A percentile compares a stretch with the other conserved stretches of the same genome.
Conservation (phyloP, 441 rosid species). For the Euphorbia celastroides region DNA sequence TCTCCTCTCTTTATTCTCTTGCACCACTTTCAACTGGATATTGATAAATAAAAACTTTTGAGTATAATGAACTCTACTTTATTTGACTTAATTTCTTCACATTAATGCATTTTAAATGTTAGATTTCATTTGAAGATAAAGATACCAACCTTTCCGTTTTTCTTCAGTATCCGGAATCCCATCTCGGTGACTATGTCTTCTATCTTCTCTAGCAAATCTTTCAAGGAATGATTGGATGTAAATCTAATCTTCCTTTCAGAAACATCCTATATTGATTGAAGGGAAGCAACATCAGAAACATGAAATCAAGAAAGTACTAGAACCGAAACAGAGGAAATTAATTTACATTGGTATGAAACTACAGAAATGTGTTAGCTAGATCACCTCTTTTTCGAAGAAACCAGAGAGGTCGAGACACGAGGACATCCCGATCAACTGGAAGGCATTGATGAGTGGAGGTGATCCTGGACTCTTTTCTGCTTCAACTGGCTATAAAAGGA, state of each 20-base stretch:
- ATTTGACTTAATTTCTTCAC: not conserved
- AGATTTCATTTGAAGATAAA: not conserved
- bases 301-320: not conserved
- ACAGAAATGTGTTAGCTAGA: not conserved
- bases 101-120: not conserved
- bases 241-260: slow-evolving; percentile 95
- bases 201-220: slow-evolving; percentile 71
- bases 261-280: slow-evolving; percentile 40
- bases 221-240: slow-evolving; percentile 71
- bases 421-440: slow-evolving; percentile 97
- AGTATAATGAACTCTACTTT: not conserved
- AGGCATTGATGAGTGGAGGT: slow-evolving; percentile 67
- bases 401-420: slow-evolving; percentile 95
- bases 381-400: slow-evolving; percentile 93
- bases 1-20: slow-evolving; percentile 50
- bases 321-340: not conserved
- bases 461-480: slow-evolving; percentile 48
- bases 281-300: not conserved
- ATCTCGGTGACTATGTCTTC: slow-evolving; percentile 61
- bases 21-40: slow-evolving; percentile 64
- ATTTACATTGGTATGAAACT: not conserved
- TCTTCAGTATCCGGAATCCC: slow-evolving; percentile 90
- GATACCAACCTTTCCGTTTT: slow-evolving; percentile 60
- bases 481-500: slow-evolving; percentile 25
- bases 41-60: not conserved